Percentiles rank a stretch among this genome's conserved stretches.
Evolutionary conservation across 2,329 filamentous ascomycete genomes (phyloP).

Genomic region (Beauveria asiatica): DNA sequence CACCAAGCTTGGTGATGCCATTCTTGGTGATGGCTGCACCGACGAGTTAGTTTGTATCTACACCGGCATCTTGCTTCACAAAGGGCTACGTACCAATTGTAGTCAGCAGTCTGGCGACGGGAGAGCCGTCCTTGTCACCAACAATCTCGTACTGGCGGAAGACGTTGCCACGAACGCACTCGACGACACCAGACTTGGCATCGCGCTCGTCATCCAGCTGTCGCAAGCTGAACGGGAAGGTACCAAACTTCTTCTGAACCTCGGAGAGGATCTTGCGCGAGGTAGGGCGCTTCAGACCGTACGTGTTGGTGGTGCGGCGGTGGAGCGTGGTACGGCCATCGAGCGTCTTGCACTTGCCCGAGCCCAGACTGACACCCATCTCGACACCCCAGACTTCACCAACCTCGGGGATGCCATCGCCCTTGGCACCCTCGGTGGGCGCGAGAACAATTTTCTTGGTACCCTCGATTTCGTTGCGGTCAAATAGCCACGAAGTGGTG

Average conservation of each 20-base stretch:
- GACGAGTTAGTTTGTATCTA: slow-evolving; percentile 5
- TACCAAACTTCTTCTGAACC: slow-evolving; percentile 93
- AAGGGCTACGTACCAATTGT: slow-evolving; percentile 68
- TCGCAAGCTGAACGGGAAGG: slow-evolving; percentile 94
- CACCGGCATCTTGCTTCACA: not conserved
- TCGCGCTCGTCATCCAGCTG: slow-evolving; percentile 95
- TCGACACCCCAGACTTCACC: slow-evolving; percentile 98
- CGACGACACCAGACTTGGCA: slow-evolving; percentile 90
- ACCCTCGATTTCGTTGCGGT: slow-evolving; percentile 94
- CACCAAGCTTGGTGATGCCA: slow-evolving; percentile 78
- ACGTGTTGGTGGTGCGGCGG: slow-evolving; percentile 85
- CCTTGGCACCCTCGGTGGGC: slow-evolving; percentile 77
- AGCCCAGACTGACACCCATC: slow-evolving; percentile 82
- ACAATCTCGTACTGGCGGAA: slow-evolving; percentile 94
- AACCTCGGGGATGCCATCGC: slow-evolving; percentile 79
- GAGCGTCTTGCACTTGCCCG: slow-evolving; percentile 89
- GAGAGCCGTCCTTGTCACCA: slow-evolving; percentile 80
- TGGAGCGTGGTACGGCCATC: slow-evolving; percentile 85
- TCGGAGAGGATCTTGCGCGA: slow-evolving; percentile 89
- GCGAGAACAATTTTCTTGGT: slow-evolving; percentile 95
- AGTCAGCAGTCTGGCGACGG: slow-evolving; percentile 79
- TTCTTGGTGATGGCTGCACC: slow-evolving; percentile 88
- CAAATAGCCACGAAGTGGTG: slow-evolving; percentile 95
- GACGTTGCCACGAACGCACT: slow-evolving; percentile 88
- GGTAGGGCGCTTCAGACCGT: slow-evolving; percentile 86